Base-by-base conservation (phyloP, 306 rosid genomes). In the Argentina anserina region DNA sequence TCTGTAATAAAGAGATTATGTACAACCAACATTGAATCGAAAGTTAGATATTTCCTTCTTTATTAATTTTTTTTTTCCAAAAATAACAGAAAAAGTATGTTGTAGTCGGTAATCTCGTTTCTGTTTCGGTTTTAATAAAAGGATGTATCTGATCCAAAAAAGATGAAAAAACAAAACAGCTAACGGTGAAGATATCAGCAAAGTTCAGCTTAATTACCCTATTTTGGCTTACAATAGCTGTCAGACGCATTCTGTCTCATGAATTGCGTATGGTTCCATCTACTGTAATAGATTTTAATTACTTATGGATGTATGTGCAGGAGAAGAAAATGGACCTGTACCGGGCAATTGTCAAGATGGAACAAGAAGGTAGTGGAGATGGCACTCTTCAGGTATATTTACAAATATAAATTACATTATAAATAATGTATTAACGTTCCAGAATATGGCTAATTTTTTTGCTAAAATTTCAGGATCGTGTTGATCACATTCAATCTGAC, bases 301-400 rank as follows among this genome's bases (percentile, higher is more conserved):
- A 81, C 76, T 68, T 73, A 26, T 56, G 29, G 36, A 74, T 46
- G 41, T 26, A 29, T 74, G 50, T 75, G 71, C 49, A 91, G 97
- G 97, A 87, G 90, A 95, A 82, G 85, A 95, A 95, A 87, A 79
- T 92, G 93, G 99, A 95, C 77, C 79, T 91, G 72, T 92, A 95
- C 80, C 86, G 86, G 76, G 89, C 96, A 45, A 85, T 95, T 87
- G 89, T 82, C 76, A 90, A 95, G 81, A 80, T 95, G 92, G 97
- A 88, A 77, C 95, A 89, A 72, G 88, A 81, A 81, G 92, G 86
- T 45, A 71, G 78, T 79, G 83, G 67, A 43, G 93, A 87, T 69
- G 89, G 80, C 17, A 64, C 83, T 34, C 84, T 91, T 73, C 90
- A 88, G 97, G 99, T 95, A 86, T 66, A 68, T 49, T 83, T 62